Evolutionary conservation across 2,329 filamentous ascomycete species (phyloP), one percentile per base, ranked within the genome.

Genomic region (Plenodomus biglobosus): DNA sequence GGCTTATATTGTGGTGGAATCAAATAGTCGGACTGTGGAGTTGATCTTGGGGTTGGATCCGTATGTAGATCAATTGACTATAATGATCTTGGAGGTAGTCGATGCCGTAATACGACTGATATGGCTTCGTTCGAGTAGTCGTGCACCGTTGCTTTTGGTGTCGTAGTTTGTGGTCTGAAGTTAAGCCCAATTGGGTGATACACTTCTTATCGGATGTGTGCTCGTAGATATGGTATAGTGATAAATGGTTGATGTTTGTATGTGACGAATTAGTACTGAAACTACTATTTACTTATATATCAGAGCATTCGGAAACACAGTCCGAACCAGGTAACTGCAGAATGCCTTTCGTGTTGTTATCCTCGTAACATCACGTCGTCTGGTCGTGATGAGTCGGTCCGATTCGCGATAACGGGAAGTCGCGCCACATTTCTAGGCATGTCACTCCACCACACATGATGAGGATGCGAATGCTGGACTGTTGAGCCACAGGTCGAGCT

Each of bases 391-490:
- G 34, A 34, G 43, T 51, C 48, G 52, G 52, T 11, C 44, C 52
- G 44, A 50, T 57, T 34, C 48, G 42, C 40, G 45, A 34, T 44
- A 51, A 44, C 44, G 22, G 57, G 57, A 53, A 20, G 53, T 59
- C 55, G 58, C 59, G 59, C 59, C 59, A 64, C 56, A 49, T 51
- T 43, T 22, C 48, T 38, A 10, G 45, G 44, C 40, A 24, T 49
- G 40, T 62, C 61, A 64, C 52, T 49, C 57, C 61, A 61, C 54
- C 35, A 11, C 8, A 27, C 27, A 32, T 15, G 35, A 38, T n/a
- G 35, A 38, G 19, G 35, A 38, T 38, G 10, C 27, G 10, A 37
- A 37, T 43, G 41, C 37, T 43, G 41, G 32, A n/a, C 19, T 24
- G 37, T 17, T 43, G 20, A 43, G 41, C 32, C 32, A 38, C 41